phyloP scores from a whole-genome alignment of 2,329 filamentous ascomycete genomes.

The Trichoderma breve region DNA sequence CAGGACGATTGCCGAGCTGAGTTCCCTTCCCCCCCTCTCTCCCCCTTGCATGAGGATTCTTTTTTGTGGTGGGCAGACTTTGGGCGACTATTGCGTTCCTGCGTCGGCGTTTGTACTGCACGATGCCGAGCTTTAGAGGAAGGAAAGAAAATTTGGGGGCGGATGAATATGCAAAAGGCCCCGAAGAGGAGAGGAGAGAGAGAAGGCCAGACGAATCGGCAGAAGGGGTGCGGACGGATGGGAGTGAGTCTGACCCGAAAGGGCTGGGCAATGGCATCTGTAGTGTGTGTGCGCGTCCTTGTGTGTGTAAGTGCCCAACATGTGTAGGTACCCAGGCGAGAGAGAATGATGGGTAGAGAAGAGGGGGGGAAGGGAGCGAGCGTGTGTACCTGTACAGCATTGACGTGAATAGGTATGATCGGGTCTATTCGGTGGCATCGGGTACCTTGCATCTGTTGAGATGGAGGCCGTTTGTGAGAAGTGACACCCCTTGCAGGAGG shows the following conservation, averaged over 20 bases:
- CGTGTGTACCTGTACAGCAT: neutral
- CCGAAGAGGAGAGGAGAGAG: neutral
- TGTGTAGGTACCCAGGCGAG: neutral
- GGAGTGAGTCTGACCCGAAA: neutral
- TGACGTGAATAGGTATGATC: neutral
- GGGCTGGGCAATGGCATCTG: neutral
- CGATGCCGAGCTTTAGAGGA: neutral
- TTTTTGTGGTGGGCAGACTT: neutral
- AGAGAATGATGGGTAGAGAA: neutral
- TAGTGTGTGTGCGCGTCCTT: neutral
- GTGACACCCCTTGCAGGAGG: neutral
- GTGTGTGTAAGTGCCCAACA: neutral
- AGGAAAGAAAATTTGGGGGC: neutral
- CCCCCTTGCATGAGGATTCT: neutral
- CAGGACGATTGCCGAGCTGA: slow-evolving; percentile 2
- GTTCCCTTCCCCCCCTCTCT: no score
- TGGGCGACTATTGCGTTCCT: neutral
- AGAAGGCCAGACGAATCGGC: neutral
- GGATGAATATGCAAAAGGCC: neutral
- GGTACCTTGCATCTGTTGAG: slow-evolving; percentile 13
- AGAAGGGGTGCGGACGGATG: neutral
- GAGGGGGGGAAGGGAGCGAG: neutral
- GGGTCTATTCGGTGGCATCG: neutral
- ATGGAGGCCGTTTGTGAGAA: neutral
- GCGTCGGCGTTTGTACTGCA: neutral